Evolutionary conservation across 208 protist genomes (phyloP), one percentile per base, ranked within the genome.

Genomic region (Leishmania mexicana): DNA sequence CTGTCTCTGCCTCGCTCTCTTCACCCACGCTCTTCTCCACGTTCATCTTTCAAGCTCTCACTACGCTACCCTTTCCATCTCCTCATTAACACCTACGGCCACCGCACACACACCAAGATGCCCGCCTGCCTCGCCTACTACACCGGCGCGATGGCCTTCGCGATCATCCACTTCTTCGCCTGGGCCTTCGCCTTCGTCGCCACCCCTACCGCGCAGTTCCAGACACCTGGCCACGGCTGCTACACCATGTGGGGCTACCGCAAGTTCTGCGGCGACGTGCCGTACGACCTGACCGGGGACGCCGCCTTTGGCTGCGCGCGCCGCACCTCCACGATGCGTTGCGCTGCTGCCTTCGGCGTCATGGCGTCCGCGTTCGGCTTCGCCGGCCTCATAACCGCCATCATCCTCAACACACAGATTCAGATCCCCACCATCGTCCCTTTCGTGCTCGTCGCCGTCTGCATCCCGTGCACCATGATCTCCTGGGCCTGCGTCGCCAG

Each of bases 171-270:
- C 72, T 72, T 89, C 73, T 45, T 92, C 64, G 81, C 78, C 70
- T 87, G 89, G 64, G 80, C 87, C 40, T 87, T 86, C 73, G 81
- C 87, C 68, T 60, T 85, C 58, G 79, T 90, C 58, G 89, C 81
- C 45, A 90, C 86, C 71, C 80, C 84, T 35, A 87, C 80, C 47
- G 81, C 81, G 54, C 83, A 85, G 83, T 85, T 86, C 74, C 74
- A 73, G 51, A 51, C 73, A 31, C 70, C 79, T 38, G 45, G 42
- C 68, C 38, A 62, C 78, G 72, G 65, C 54, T 93, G 89, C 83
- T 81, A 84, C 79, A 93, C 87, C 24, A 70, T 90, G 74, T 93
- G 87, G 87, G 89, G 87, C 64, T 78, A 81, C 42, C 89, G 86
- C 67, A 53, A 42, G 19, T 76, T 87, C 49, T 93, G 89, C 75